phyloP scores from a whole-genome alignment of 129 eudicot genomes.

The Kitagawia praeruptora region DNA sequence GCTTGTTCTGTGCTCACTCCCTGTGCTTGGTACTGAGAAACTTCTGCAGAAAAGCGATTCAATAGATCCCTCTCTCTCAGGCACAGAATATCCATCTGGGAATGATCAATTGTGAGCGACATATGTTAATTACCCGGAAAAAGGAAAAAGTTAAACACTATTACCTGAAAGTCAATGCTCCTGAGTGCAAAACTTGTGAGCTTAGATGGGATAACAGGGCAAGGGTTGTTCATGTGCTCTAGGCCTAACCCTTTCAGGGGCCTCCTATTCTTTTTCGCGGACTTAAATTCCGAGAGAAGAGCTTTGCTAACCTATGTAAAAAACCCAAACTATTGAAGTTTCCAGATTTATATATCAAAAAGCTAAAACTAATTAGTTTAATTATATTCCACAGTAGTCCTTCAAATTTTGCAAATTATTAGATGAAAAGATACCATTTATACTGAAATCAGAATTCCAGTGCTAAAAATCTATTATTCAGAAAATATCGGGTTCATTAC shows the following conservation, averaged over 20 bases:
- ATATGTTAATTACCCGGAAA: neutral
- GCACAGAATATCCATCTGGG: slow-evolving; percentile 52
- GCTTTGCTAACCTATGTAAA: slow-evolving; percentile 6
- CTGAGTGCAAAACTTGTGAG: slow-evolving; percentile 33
- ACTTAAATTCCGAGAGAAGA: slow-evolving; percentile 1
- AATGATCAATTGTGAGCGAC: slow-evolving; percentile 10
- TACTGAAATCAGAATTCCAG: neutral
- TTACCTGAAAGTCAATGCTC: slow-evolving; percentile 64
- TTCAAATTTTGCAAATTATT: neutral
- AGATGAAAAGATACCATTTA: too few species aligned
- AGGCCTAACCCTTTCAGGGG: slow-evolving; percentile 28
- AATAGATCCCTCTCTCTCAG: slow-evolving; percentile 58
- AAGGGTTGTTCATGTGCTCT: slow-evolving; percentile 46
- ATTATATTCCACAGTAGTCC: too few species aligned
- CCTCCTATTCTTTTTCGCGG: slow-evolving; percentile 1
- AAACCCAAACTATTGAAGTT: neutral
- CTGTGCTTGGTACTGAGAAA: slow-evolving; percentile 31
- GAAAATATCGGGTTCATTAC: neutral
- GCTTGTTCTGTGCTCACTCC: slow-evolving; percentile 50
- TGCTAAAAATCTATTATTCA: neutral
- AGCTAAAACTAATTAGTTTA: neutral
- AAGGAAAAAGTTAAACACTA: neutral
- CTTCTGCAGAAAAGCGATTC: slow-evolving; percentile 39
- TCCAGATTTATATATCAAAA: neutral
- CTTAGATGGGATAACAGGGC: slow-evolving; percentile 42